phyloP scores from a whole-genome alignment of 345 rosid species.

The Brassica nigra region DNA sequence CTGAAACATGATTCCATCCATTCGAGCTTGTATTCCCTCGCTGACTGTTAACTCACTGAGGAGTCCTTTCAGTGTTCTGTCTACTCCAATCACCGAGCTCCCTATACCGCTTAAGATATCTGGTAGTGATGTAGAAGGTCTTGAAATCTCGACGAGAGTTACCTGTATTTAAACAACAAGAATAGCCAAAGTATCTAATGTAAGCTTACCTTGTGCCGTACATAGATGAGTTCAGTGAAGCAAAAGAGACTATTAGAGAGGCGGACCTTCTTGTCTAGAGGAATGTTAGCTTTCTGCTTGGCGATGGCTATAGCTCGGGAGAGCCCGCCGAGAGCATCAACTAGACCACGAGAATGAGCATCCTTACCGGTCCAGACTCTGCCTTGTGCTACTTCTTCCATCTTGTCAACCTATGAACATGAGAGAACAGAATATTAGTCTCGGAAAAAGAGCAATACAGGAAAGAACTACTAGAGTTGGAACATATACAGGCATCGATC shows the following conservation, averaged over 20 bases:
- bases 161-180: conserved; percentile 50
- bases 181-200: background rate
- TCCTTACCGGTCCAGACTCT: conserved; percentile 97
- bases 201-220: conserved; percentile 6
- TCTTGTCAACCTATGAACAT: conserved; percentile 61
- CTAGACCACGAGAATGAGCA: conserved; percentile 78
- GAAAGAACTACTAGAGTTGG: conserved; percentile 12
- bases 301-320: conserved; percentile 90
- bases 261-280: conserved; percentile 60
- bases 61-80: conserved; percentile 59
- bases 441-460: background rate
- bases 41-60: conserved; percentile 58
- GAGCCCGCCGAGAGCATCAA: conserved; percentile 86
- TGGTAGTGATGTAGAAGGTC: conserved; percentile 70
- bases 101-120: conserved; percentile 76
- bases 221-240: conserved; percentile 1
- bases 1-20: conserved; percentile 89
- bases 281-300: conserved; percentile 76
- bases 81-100: conserved; percentile 68
- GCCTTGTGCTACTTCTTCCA: conserved; percentile 98
- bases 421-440: conserved; percentile 2
- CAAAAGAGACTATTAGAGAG: background rate
- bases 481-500: conserved; percentile 78
- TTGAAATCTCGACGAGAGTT: conserved; percentile 77
- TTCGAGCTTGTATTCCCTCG: conserved; percentile 79